These are phyloP conservation scores for Diaporthe sp. DNA, from an alignment of 2,329 filamentous ascomycete genomes.

Conservation along the genomic window DNA sequence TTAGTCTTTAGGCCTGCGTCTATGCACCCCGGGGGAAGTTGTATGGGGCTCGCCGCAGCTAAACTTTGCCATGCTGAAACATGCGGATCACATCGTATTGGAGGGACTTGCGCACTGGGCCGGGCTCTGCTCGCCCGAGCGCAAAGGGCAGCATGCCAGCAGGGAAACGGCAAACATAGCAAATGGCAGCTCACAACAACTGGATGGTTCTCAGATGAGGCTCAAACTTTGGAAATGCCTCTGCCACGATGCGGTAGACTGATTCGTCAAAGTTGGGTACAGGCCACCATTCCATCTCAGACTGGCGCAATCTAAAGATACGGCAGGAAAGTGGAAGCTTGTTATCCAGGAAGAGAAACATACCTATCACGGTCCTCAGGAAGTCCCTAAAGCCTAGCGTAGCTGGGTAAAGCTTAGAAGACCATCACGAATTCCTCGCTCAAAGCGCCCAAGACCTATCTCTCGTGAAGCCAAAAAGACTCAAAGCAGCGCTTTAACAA, in stretches of 20 bases:
- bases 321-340: too few relatives aligned
- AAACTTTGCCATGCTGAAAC: background rate
- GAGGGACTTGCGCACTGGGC: too few relatives aligned
- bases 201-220: background rate
- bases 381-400: too few relatives aligned
- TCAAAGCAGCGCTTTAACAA: too few relatives aligned
- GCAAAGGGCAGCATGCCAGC: background rate
- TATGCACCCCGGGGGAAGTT: background rate
- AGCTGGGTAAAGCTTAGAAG: too few relatives aligned
- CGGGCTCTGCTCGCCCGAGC: too few relatives aligned
- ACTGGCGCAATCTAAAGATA: background rate
- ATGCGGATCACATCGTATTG: background rate
- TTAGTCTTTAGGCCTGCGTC: background rate
- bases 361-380: too few relatives aligned
- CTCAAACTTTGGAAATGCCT: background rate
- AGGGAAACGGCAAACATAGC: too few relatives aligned
- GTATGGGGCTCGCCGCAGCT: background rate
- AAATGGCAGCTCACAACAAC: background rate
- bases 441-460: too few relatives aligned
- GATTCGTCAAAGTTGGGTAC: constrained; percentile 7
- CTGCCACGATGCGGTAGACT: background rate
- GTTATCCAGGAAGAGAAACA: too few relatives aligned
- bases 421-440: too few relatives aligned
- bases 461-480: too few relatives aligned
- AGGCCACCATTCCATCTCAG: background rate